Evolutionary conservation across 768 basidiomycete genomes (phyloP).

Genomic region (Amanita subjunquillea): DNA sequence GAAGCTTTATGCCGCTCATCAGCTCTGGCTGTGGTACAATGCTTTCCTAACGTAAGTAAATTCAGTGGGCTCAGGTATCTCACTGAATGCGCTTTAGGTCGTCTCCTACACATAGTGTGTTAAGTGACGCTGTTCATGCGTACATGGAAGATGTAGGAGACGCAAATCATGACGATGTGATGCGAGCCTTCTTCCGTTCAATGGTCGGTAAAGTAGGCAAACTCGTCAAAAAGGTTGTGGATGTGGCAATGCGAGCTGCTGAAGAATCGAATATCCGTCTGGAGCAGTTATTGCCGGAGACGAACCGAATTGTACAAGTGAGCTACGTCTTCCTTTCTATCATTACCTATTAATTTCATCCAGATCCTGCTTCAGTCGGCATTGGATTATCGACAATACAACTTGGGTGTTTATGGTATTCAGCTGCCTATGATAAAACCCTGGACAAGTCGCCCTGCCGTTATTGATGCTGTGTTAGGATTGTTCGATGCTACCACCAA

Average conservation of each 20-base stretch:
- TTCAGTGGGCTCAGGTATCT: neutral
- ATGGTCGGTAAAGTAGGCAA: conserved; percentile 56
- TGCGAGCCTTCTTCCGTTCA: conserved; percentile 78
- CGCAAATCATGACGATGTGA: conserved; percentile 58
- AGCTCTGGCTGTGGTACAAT: conserved; percentile 74
- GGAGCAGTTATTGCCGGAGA: conserved; percentile 44
- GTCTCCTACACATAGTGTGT: conserved; percentile 46
- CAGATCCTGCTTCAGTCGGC: conserved; percentile 70
- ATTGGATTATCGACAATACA: conserved; percentile 63
- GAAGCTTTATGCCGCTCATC: conserved; percentile 71
- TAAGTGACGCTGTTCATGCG: conserved; percentile 59
- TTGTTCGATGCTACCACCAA: conserved; percentile 63
- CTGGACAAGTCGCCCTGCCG: conserved; percentile 69
- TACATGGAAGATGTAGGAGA: conserved; percentile 57
- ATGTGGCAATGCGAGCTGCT: conserved; percentile 32
- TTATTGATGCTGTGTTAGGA: conserved; percentile 59
- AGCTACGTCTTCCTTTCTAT: conserved; percentile 13
- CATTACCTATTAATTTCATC: neutral
- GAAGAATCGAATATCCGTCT: conserved; percentile 35
- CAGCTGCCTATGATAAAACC: conserved; percentile 58
- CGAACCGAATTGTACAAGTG: conserved; percentile 63
- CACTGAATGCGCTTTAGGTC: conserved; percentile 24
- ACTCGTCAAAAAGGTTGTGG: conserved; percentile 51
- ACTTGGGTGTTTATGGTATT: conserved; percentile 69
- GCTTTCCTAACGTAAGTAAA: conserved; percentile 48